Evolutionary conservation across 192 early-diverging fungal genomes (phyloP).

Genomic region (Cladochytrium replicatum): DNA sequence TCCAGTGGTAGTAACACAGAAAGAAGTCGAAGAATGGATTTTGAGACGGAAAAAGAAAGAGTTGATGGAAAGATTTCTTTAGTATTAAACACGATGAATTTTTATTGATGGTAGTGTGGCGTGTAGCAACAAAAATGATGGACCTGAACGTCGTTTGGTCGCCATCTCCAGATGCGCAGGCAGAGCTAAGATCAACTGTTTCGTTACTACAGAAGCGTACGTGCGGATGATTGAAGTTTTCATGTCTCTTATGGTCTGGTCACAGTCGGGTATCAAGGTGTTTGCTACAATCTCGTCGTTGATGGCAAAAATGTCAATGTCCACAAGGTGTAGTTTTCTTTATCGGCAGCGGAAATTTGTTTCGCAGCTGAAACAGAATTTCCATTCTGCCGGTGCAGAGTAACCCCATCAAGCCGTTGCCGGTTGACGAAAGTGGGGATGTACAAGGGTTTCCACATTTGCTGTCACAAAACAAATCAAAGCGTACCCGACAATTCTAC

Average conservation of each 20-base stretch:
- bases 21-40: no score
- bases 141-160: conserved; percentile 25
- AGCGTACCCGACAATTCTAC: conserved; percentile 26
- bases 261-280: conserved; percentile 48
- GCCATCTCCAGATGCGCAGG: neutral
- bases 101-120: no score
- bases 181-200: conserved; percentile 18
- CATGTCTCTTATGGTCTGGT: neutral
- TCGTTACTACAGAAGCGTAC: conserved; percentile 14
- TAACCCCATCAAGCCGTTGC: conserved; percentile 27
- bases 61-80: no score
- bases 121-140: no score
- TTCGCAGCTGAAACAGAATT: neutral
- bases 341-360: conserved; percentile 20
- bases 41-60: no score
- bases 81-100: no score
- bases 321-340: conserved; percentile 5
- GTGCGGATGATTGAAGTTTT: neutral
- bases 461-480: neutral
- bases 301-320: conserved; percentile 28
- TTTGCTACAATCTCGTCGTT: conserved; percentile 42
- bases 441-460: neutral
- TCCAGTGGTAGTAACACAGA: no score
- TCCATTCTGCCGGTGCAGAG: conserved; percentile 2
- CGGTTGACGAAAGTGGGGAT: conserved; percentile 19